These are phyloP conservation scores for Penicillium bovifimosum DNA, from an alignment of 495 filamentous ascomycete species.

Conservation along the genomic window DNA sequence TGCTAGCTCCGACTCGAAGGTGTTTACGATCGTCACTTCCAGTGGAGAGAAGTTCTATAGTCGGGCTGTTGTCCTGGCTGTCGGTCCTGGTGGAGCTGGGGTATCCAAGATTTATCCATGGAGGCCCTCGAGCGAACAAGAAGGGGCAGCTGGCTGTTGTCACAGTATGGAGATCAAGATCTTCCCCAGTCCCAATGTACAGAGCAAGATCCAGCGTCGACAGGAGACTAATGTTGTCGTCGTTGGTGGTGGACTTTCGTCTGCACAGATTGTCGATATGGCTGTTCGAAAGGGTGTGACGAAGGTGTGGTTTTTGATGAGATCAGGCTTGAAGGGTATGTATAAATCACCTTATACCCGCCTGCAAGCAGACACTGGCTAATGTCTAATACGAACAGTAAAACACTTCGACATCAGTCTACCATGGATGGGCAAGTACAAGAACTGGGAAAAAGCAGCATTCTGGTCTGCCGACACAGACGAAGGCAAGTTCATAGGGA, in stretches of 20 bases:
- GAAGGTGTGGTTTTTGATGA: slow-evolving; percentile 54
- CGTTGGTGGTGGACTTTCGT: slow-evolving; percentile 57
- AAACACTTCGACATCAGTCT: slow-evolving; percentile 61
- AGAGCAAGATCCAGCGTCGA: slow-evolving; percentile 41
- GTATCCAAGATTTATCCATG: slow-evolving; percentile 44
- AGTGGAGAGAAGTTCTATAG: slow-evolving; percentile 42
- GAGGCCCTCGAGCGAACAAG: slow-evolving; percentile 30
- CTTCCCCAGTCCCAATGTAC: slow-evolving; percentile 44
- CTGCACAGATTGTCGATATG: slow-evolving; percentile 55
- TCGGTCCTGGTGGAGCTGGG: slow-evolving; percentile 46
- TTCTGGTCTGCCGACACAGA: slow-evolving; percentile 59
- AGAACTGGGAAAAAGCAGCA: slow-evolving; percentile 55
- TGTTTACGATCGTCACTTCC: slow-evolving; percentile 50
- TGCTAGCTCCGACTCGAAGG: slow-evolving; percentile 21
- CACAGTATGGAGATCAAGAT: slow-evolving; percentile 51
- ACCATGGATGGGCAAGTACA: slow-evolving; percentile 62
- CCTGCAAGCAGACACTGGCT: background rate
- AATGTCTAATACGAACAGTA: slow-evolving; percentile 24
- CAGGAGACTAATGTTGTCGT: slow-evolving; percentile 49
- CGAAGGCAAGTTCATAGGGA: slow-evolving; percentile 30
- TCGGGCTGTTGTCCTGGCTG: slow-evolving; percentile 50
- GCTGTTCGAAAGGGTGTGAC: slow-evolving; percentile 47
- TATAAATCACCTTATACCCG: background rate
- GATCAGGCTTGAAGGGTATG: slow-evolving; percentile 48
- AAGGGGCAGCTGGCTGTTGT: slow-evolving; percentile 39